A percentile compares a stretch with the other conserved stretches of the same genome.
These are phyloP conservation scores for Crithidia fasciculata DNA, from an alignment of 208 protist species.

Conservation along the genomic window DNA sequence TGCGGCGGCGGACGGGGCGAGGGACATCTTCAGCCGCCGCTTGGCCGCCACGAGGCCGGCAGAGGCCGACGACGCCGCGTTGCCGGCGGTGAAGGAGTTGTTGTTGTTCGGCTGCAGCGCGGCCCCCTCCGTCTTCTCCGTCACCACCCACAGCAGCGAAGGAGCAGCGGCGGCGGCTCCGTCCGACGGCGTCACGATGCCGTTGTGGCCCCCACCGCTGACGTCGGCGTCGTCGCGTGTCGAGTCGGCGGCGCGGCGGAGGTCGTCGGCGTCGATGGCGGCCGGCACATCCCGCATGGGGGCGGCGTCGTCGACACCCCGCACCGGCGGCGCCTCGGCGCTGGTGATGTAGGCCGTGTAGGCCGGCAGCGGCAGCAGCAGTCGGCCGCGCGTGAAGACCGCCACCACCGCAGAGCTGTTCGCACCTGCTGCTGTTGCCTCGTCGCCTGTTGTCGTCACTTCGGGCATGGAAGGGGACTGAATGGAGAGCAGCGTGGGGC, in stretches of 20 bases:
- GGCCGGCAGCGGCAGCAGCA: constrained; percentile 51
- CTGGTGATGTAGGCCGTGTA: constrained; percentile 70
- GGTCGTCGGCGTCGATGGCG: constrained; percentile 26
- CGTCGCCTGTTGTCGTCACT: neutral
- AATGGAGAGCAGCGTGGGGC: neutral
- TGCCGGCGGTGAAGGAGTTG: constrained; percentile 2
- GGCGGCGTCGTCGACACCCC: constrained; percentile 45
- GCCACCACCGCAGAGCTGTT: neutral
- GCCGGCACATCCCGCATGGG: constrained; percentile 69
- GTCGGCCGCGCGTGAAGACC: constrained; percentile 59
- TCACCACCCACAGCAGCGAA: constrained; percentile 36
- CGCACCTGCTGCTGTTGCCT: neutral
- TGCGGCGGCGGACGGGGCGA: neutral
- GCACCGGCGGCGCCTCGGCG: constrained; percentile 45
- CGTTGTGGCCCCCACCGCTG: neutral
- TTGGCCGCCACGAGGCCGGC: constrained; percentile 16
- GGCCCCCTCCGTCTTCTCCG: constrained; percentile 19
- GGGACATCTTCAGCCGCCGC: constrained; percentile 33
- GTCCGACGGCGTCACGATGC: neutral
- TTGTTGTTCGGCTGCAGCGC: neutral
- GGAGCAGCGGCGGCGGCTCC: no score
- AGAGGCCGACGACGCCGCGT: neutral
- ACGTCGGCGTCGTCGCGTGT: neutral
- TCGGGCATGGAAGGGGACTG: neutral
- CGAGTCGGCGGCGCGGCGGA: neutral